Evolutionary conservation across 495 filamentous ascomycete genomes (phyloP).

Genomic region (Corynascus novoguineensis): DNA sequence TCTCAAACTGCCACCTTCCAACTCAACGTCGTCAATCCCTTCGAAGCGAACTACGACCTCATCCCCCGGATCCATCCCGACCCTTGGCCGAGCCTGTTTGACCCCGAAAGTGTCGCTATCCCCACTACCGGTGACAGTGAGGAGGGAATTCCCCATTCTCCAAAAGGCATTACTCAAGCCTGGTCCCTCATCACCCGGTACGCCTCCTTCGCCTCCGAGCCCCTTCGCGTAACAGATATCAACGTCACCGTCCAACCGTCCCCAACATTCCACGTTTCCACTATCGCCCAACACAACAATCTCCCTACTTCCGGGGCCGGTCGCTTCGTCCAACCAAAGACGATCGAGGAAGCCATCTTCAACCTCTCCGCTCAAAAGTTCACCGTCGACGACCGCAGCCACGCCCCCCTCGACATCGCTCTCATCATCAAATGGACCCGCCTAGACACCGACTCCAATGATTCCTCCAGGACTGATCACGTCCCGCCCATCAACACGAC

Average conservation of each 20-base stretch:
- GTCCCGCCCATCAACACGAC: slow-evolving; percentile 58
- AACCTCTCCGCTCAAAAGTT: slow-evolving; percentile 63
- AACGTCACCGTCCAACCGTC: slow-evolving; percentile 51
- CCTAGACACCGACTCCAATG: neutral
- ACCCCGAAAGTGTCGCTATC: slow-evolving; percentile 38
- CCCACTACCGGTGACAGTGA: slow-evolving; percentile 2
- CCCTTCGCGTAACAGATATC: slow-evolving; percentile 61
- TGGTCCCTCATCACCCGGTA: slow-evolving; percentile 71
- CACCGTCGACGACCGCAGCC: slow-evolving; percentile 71
- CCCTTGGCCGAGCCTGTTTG: slow-evolving; percentile 83
- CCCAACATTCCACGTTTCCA: slow-evolving; percentile 38
- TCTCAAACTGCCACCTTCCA: slow-evolving; percentile 61
- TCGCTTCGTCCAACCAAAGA: slow-evolving; percentile 49
- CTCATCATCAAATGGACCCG: slow-evolving; percentile 74
- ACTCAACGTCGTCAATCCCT: slow-evolving; percentile 70
- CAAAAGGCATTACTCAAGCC: slow-evolving; percentile 65
- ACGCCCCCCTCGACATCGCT: slow-evolving; percentile 65
- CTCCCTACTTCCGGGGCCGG: slow-evolving; percentile 25
- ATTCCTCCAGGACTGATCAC: neutral
- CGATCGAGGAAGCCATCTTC: slow-evolving; percentile 65
- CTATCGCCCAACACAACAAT: slow-evolving; percentile 30
- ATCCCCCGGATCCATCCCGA: slow-evolving; percentile 67
- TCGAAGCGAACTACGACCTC: slow-evolving; percentile 85
- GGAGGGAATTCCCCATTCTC: slow-evolving; percentile 15
- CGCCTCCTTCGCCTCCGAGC: slow-evolving; percentile 67